Base-by-base conservation (phyloP, 805 yeast genomes). In the Saccharomycopsis fermentans region DNA sequence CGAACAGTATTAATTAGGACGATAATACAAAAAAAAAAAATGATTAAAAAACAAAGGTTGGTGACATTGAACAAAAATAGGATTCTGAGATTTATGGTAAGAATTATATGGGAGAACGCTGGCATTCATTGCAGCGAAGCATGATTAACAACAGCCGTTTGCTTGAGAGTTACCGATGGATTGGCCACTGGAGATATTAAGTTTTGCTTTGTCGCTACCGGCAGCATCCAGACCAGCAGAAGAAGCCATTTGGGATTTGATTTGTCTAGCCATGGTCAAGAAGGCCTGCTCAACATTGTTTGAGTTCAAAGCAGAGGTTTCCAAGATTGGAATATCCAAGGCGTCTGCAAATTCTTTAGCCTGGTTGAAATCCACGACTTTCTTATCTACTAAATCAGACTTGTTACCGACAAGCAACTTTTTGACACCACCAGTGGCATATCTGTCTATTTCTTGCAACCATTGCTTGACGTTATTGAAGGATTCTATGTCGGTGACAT, bases 321-420 rank as follows among this genome's bases (percentile, higher is more conserved):
- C 99, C 73, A 94, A 80, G 73, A 94, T 90, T 64, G 97, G 96
- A 69, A 94, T 87, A 65, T 89, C 92, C 71, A 90, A 80, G 48
- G 96, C 87, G 72, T 94, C 98, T 52, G 98, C 96, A 77, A 91
- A 94, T 75, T 92, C 98, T 77, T 92, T 90, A 40, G 98, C 98
- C 56, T 88, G 91, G 62, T 95, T 87, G 74, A 87, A 90, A 69
- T 94, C 98, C 59, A 94, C 99, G 58, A 90, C 91, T 77, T 91
- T 88, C 78, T 91, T 90, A 70, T 90, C 97, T 55, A 86, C 80
- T 72, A 94, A 78, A 75, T 92, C 99, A 60, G 96, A 90, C 78
- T 92, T 92, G 78, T 92, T 92, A 67, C 99, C 99, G 55, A 92
- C 98, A 65, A 92, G 79, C 70, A 92, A 79, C 77, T 92, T 92